A percentile compares a stretch with the other conserved stretches of the same genome.
Conservation (phyloP, 179 eudicot genomes). For the Beta lomatogona region DNA sequence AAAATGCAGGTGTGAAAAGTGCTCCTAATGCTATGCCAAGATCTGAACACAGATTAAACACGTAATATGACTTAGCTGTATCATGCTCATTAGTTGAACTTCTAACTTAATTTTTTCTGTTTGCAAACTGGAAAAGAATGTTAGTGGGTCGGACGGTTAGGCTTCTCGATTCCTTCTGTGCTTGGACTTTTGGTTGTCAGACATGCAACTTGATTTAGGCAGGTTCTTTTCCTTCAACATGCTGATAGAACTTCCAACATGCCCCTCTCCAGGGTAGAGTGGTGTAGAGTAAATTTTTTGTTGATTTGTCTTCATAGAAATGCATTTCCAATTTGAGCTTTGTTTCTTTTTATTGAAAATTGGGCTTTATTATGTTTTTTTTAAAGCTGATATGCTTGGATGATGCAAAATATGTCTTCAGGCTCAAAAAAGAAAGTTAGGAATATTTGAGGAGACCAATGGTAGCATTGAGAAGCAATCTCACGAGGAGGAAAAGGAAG, state of each 20-base stretch:
- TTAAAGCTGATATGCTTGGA: conserved; percentile 13
- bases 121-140: too few relatives aligned
- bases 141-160: too few relatives aligned
- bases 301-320: neutral
- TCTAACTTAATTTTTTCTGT: too few relatives aligned
- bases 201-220: neutral
- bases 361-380: neutral
- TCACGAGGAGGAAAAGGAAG: conserved; percentile 37
- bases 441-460: conserved; percentile 57
- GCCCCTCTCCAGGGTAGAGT: neutral
- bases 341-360: neutral
- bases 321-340: neutral
- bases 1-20: neutral
- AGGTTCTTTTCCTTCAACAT: neutral
- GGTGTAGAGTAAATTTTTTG: neutral
- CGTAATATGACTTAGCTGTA: neutral
- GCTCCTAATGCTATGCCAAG: neutral
- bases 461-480: conserved; percentile 38
- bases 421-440: conserved; percentile 84
- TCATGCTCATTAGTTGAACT: neutral
- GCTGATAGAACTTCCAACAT: neutral
- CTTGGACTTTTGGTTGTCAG: neutral
- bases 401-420: conserved; percentile 16
- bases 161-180: neutral
- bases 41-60: neutral